Evolutionary conservation across 257 asterid species (phyloP), one percentile per base, ranked within the genome.

Genomic region (Scutellaria minor): DNA sequence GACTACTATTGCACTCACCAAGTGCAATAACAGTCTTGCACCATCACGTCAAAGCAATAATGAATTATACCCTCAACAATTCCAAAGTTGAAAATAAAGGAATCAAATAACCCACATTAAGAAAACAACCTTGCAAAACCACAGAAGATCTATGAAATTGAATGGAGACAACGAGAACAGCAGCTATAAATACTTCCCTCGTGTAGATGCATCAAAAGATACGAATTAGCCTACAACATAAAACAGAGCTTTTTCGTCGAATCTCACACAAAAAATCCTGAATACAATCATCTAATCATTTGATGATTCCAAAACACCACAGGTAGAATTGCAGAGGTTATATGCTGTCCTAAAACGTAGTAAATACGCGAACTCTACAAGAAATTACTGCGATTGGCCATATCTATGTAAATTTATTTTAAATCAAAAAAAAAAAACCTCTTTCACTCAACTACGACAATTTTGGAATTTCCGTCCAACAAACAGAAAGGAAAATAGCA

Each of bases 391-490:
- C 20, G 47, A 7, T 20, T 37, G 11, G 6, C 35, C 22, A 11
- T 27, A 51, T 45, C 20, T 15, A 46, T 45, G 15, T 41, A n/a
- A 7, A 8, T 48, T 3, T 8, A 12, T 3, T 18, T 2, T 13
- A 7, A 55, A 66, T 54, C 54, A 56, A 58, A 37, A 47, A 56
- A 18, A 48, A 37, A 47, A 56, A 18, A 48, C 39, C 46, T 24
- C 67, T 39, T 6, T 70, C 78, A 79, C 75, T 70, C 63, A 58
- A 70, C 68, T n/a, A 22, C 50, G 56, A 9, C 46, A 56, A 66
- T 66, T 72, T 18, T 50, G 46, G 56, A 44, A 48, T 40, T 55
- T 55, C 64, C n/a, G 67, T 41, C 64, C 7, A 58, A 51, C 27
- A 15, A 6, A 37, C 76, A 53, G 12, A 52, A 22, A 61, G 31